Evolutionary conservation across 148 eudicot genomes (phyloP).

Genomic region (Polygonum aviculare): DNA sequence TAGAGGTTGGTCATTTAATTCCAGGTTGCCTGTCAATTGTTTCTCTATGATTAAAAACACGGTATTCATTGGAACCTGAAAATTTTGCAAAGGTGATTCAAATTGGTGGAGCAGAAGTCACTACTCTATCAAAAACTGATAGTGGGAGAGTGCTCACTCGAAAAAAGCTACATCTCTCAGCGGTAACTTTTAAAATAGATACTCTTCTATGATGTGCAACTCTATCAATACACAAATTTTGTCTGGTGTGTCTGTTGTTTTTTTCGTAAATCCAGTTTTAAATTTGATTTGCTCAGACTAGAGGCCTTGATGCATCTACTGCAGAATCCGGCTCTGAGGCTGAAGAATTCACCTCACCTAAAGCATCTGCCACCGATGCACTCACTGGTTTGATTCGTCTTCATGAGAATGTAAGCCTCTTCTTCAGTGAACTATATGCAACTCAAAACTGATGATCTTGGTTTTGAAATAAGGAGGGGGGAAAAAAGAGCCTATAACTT

Average conservation of each 20-base stretch:
- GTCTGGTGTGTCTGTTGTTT: not conserved
- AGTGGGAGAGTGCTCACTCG: not conserved
- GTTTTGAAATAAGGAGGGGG: not conserved
- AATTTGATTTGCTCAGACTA: slow-evolving; percentile 25
- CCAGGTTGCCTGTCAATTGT: not conserved
- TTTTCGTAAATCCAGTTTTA: not conserved
- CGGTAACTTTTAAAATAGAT: not conserved
- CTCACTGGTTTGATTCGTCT: slow-evolving; percentile 26
- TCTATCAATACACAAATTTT: not conserved
- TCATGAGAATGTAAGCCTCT: slow-evolving; percentile 44
- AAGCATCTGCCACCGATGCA: slow-evolving; percentile 17
- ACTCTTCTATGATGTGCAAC: not conserved
- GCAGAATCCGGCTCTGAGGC: slow-evolving; percentile 49
- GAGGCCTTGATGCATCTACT: slow-evolving; percentile 21
- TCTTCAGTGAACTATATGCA: slow-evolving; percentile 1
- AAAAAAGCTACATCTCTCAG: not conserved
- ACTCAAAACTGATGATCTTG: not conserved
- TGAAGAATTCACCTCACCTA: slow-evolving; percentile 31
- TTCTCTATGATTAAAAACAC: not conserved
- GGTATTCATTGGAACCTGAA: not conserved
- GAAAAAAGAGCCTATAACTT: not conserved
- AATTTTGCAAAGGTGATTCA: slow-evolving; percentile 26
- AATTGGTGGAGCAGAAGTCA: slow-evolving; percentile 33
- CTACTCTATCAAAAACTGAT: slow-evolving; percentile 15
- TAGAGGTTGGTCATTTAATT: slow-evolving; percentile 33